Percentiles rank a stretch among this genome's conserved stretches.
phyloP scores from a whole-genome alignment of 331 rosid species.

The Malus hybrid region DNA sequence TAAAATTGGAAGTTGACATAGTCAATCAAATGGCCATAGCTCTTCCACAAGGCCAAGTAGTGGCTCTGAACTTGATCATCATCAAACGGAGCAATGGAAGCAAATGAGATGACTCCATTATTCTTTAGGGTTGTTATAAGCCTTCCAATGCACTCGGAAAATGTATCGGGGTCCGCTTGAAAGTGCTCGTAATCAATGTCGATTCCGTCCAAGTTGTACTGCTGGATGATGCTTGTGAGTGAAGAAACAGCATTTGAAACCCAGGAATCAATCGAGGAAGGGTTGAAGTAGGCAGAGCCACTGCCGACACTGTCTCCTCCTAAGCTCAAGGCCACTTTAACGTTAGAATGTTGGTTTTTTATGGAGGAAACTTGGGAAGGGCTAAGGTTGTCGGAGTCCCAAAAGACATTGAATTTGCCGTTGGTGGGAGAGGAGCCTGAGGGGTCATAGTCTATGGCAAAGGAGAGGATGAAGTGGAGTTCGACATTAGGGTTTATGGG shows the following conservation, averaged over 20 bases:
- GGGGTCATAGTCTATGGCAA: constrained; percentile 59
- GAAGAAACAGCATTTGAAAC: constrained; percentile 60
- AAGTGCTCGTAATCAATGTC: constrained; percentile 77
- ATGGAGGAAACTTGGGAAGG: constrained; percentile 55
- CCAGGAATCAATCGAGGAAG: constrained; percentile 58
- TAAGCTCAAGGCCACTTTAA: constrained; percentile 52
- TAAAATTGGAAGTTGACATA: constrained; percentile 75
- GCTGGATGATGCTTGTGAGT: constrained; percentile 49
- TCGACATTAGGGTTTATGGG: constrained; percentile 43
- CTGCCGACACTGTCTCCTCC: constrained; percentile 49
- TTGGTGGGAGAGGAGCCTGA: constrained; percentile 51
- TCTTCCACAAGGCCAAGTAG: constrained; percentile 64
- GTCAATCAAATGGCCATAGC: constrained; percentile 46
- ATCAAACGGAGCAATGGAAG: constrained; percentile 70
- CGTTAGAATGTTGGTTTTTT: constrained; percentile 39
- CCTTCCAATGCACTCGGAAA: constrained; percentile 52
- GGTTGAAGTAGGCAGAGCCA: constrained; percentile 32
- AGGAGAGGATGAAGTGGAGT: constrained; percentile 64
- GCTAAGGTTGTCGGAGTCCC: constrained; percentile 54
- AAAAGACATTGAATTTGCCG: constrained; percentile 55
- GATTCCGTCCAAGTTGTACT: constrained; percentile 51
- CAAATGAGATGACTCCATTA: constrained; percentile 44
- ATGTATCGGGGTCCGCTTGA: constrained; percentile 42
- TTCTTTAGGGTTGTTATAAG: constrained; percentile 40
- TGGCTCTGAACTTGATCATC: constrained; percentile 54